Evolutionary conservation across 2,329 filamentous ascomycete species (phyloP).

Genomic region (Acrocalymma vagum): DNA sequence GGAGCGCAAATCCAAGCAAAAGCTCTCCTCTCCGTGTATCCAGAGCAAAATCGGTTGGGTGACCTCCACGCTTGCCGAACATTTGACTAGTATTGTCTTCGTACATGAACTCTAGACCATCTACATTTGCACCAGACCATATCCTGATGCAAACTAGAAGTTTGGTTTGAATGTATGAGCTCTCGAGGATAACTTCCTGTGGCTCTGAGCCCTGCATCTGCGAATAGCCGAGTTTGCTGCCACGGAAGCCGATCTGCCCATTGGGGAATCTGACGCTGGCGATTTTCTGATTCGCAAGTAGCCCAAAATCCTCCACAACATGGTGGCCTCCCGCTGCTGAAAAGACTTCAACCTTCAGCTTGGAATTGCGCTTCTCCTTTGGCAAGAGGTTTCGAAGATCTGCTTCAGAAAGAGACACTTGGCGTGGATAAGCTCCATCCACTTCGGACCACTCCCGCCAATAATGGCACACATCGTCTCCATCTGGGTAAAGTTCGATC

Average conservation of each 20-base stretch:
- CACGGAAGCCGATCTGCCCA: slow-evolving; percentile 77
- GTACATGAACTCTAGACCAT: slow-evolving; percentile 92
- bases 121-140: slow-evolving; percentile 78
- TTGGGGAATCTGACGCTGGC: slow-evolving; percentile 78
- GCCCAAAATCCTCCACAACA: slow-evolving; percentile 78
- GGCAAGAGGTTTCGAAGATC: slow-evolving; percentile 77
- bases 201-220: slow-evolving; percentile 74
- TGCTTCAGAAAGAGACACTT: slow-evolving; percentile 77
- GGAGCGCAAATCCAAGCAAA: slow-evolving; percentile 84
- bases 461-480: slow-evolving; percentile 79
- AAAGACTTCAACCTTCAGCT: slow-evolving; percentile 76
- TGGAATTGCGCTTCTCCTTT: slow-evolving; percentile 74
- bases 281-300: slow-evolving; percentile 71
- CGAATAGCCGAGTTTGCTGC: slow-evolving; percentile 77
- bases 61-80: slow-evolving; percentile 83
- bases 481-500: slow-evolving; percentile 81
- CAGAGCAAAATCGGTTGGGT: slow-evolving; percentile 77
- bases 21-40: slow-evolving; percentile 87
- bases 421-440: slow-evolving; percentile 69
- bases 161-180: slow-evolving; percentile 69
- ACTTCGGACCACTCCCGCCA: slow-evolving; percentile 83
- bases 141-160: slow-evolving; percentile 78
- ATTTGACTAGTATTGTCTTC: slow-evolving; percentile 85
- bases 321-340: slow-evolving; percentile 78
- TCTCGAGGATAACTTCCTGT: slow-evolving; percentile 78